Base-by-base conservation (phyloP, 768 basidiomycete genomes). In the Lactifluus subvellereus region DNA sequence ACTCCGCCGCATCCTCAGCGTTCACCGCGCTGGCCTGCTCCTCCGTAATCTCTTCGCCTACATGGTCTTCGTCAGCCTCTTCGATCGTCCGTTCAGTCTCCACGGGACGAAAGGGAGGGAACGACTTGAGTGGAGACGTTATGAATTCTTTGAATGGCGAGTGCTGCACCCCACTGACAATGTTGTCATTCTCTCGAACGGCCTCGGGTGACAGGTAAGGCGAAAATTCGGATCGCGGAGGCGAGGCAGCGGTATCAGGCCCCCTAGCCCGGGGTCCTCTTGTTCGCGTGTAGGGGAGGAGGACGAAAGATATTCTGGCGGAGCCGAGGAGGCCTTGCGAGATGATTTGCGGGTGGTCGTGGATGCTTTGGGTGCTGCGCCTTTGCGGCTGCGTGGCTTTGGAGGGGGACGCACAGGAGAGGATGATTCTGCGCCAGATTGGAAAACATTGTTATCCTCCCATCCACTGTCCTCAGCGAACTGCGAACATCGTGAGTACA, bases 361-460 rank as follows among this genome's bases (percentile, higher is more conserved):
- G 62, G 70, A 71, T 62, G 65, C 76, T 79, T 65, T 80, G 76
- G 61, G 79, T 70, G 50, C 77, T 66, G 73, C 79, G 79, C 58
- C 77, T 68, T 67, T 78, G 74, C 62, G 75, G 62, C 50, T 45
- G 33, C 67, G 66, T 10, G 70, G 69, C 37, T 71, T 71, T 27
- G 85, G 87, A 6, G 85, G 82, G 40, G 87, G 84, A 18, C 85
- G 86, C 10, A 72, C 73, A 38, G 91, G 90, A 14, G 89, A 91
- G 7, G 89, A 89, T n/a, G 87, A 88, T 68, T 93, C 91, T 5
- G 87, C 87, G n/a, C 89, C 91, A 9, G 89, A 91, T 70, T 94
- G 91, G 72, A 94, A 94, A 33, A 91, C 84, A 66, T 94, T 93
- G 70, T 91, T 91, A 67, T 92, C 91, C 70, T 93, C 91, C 90